Evolutionary conservation across 2,329 filamentous ascomycete genomes (phyloP).

Genomic region (Tolypocladium tundrense): DNA sequence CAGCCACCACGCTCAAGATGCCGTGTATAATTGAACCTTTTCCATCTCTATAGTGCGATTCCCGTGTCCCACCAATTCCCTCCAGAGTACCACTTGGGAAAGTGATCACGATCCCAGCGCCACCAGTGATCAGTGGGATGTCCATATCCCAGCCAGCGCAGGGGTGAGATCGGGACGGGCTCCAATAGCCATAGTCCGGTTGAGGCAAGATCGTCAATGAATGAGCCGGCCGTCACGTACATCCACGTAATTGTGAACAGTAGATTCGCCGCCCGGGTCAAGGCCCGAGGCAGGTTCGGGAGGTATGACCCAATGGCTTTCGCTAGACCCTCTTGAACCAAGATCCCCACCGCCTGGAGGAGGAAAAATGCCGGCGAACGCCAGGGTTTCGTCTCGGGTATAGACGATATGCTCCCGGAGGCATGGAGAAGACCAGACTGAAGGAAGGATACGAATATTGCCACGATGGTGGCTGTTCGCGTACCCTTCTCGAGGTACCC

Average conservation of each 20-base stretch:
- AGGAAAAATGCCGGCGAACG: slow-evolving; percentile 60
- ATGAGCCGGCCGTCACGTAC: slow-evolving; percentile 48
- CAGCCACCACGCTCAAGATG: background rate
- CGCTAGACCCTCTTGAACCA: slow-evolving; percentile 41
- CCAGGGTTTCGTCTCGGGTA: slow-evolving; percentile 42
- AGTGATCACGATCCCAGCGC: slow-evolving; percentile 50
- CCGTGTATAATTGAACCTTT: background rate
- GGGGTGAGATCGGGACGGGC: slow-evolving; percentile 63
- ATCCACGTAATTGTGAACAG: slow-evolving; percentile 57
- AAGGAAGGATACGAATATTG: slow-evolving; percentile 38
- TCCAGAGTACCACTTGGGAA: slow-evolving; percentile 47
- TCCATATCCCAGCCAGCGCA: slow-evolving; percentile 59
- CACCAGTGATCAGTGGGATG: slow-evolving; percentile 51
- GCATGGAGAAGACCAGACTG: slow-evolving; percentile 62
- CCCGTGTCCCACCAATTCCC: slow-evolving; percentile 49
- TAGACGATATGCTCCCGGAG: slow-evolving; percentile 55
- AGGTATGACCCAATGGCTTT: slow-evolving; percentile 21
- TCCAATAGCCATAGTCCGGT: slow-evolving; percentile 73
- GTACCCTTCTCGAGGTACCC: slow-evolving; percentile 27
- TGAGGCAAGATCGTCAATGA: slow-evolving; percentile 68
- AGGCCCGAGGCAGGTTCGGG: slow-evolving; percentile 28
- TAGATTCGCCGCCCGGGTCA: slow-evolving; percentile 48
- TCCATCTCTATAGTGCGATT: slow-evolving; percentile 15
- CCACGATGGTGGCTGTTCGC: slow-evolving; percentile 10
- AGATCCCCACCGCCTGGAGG: slow-evolving; percentile 55